Evolutionary conservation across 139 green algal species (phyloP).

Genomic region (Mesostigma viride): DNA sequence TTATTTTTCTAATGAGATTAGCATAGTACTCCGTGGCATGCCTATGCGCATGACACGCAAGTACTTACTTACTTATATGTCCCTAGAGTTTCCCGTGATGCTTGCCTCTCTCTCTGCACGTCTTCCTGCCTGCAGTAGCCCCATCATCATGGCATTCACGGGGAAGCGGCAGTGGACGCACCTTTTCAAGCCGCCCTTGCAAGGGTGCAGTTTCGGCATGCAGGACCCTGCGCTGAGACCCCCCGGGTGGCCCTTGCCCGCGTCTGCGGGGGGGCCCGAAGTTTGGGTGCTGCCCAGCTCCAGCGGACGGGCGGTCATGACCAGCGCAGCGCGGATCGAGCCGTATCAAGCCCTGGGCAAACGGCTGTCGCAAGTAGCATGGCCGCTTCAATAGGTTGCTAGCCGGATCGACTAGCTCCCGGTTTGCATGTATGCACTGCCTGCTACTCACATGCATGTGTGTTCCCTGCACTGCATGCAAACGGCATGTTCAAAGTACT

Average conservation of each 20-base stretch:
- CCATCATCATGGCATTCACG: neutral
- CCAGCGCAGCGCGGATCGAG: neutral
- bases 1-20: too few relatives aligned
- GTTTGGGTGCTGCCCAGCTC: neutral
- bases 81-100: too few relatives aligned
- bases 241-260: neutral
- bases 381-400: too few relatives aligned
- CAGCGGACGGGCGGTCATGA: neutral
- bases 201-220: neutral
- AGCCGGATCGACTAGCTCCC: too few relatives aligned
- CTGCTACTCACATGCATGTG: too few relatives aligned
- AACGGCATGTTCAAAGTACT: too few relatives aligned
- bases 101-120: neutral
- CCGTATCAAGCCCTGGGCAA: neutral
- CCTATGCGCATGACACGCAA: too few relatives aligned
- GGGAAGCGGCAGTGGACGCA: neutral
- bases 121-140: neutral
- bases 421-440: too few relatives aligned
- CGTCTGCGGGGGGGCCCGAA: neutral
- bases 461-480: too few relatives aligned
- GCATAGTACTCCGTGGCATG: too few relatives aligned
- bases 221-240: neutral
- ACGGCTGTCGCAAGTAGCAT: neutral
- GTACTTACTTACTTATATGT: too few relatives aligned
- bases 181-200: neutral